Base-by-base conservation (phyloP, 2,329 filamentous ascomycete species). In the Pyrenophora tritici-repentis region DNA sequence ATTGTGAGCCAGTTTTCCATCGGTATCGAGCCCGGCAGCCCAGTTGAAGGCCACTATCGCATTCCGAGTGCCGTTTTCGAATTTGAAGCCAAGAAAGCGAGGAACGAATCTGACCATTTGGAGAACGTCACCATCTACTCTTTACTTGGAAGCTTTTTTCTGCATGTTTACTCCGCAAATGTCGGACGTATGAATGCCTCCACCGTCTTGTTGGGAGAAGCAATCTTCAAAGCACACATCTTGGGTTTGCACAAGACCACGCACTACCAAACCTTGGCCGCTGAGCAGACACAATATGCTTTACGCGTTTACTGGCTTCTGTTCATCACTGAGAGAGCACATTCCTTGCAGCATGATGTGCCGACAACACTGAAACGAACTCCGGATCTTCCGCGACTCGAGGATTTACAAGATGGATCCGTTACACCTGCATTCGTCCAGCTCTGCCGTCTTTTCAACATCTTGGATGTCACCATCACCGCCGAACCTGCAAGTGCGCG, bases 281-380 rank as follows among this genome's bases (percentile, higher is more conserved):
- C 53, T 2, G 67, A 69, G 42, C 59, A 66, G 37, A 53, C 57
- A 20, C 69, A 72, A 49, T 64, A 67, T 47, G 56, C 59, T 20
- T 39, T 71, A 36, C 57, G 69, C 14, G 55, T 72, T n/a, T 72
- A 72, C 37, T 72, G 69, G 69, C 58, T 72, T 14, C 57, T 72
- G 8, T 72, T 72, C 54, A 71, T 72, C 24, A 72, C 69, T 0
- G 69, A 72, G 50, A 62, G 69, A 42, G 69, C 69, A 1, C 69
- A 72, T 33, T 71, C 69, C 1, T 65, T 72, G 10, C 69, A 72
- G 40, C 67, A 72, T 42, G 69, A 72, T 44, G 66, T 72, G 6
- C 69, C 69, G 1, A 68, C 63, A 7, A 67, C 59, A 34, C 48
- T 72, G 4, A 69, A 67, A 42, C 62, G 69, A 35, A 58, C 67